A percentile compares a stretch with the other conserved stretches of the same genome.
These are phyloP conservation scores for Pharus latifolius DNA, from an alignment of 176 grass and related monocot species.

Conservation along the genomic window DNA sequence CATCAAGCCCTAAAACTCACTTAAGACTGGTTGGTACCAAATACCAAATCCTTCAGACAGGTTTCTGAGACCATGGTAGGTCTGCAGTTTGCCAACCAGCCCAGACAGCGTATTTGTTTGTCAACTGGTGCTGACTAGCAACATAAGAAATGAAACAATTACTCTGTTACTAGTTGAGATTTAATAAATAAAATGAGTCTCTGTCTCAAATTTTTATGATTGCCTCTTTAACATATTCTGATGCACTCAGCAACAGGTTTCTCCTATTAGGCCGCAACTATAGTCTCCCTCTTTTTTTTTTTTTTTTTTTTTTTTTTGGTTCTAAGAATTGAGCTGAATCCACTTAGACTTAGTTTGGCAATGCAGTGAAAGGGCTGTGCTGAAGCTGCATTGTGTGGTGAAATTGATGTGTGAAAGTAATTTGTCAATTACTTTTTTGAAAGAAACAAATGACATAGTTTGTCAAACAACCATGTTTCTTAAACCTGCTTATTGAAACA, in stretches of 20 bases:
- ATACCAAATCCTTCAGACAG: too few species aligned
- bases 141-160: too few species aligned
- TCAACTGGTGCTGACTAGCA: too few species aligned
- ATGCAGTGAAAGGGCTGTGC: neutral
- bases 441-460: neutral
- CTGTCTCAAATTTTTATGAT: too few species aligned
- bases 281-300: neutral
- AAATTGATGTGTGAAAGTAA: neutral
- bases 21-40: too few species aligned
- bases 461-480: neutral
- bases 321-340: neutral
- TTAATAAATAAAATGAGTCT: too few species aligned
- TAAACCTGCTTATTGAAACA: neutral
- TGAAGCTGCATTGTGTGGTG: neutral
- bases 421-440: neutral
- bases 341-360: neutral
- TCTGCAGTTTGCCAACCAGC: too few species aligned
- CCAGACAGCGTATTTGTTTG: too few species aligned
- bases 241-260: too few species aligned
- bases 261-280: too few species aligned
- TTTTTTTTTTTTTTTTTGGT: neutral
- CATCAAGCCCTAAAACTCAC: neutral
- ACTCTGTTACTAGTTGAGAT: too few species aligned
- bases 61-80: neutral
- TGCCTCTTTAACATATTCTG: too few species aligned